Conservation (phyloP, 257 asterid genomes). For the Apocynum venetum region DNA sequence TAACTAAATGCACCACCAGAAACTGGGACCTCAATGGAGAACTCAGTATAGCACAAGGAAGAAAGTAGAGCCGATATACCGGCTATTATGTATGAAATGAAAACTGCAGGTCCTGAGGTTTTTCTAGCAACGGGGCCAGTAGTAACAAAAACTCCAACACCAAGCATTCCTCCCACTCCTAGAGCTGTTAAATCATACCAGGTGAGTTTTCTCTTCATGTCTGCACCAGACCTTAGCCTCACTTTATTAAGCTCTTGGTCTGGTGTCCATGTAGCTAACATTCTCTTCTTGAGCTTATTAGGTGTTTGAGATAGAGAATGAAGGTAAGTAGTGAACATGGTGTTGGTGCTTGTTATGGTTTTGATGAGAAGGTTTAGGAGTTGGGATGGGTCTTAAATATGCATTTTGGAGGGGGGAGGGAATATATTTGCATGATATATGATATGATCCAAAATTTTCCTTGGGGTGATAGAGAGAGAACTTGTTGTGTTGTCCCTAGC, state of each 20-base stretch:
- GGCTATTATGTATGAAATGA: conserved; percentile 35
- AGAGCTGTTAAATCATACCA: conserved; percentile 40
- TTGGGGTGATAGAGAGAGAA: background rate
- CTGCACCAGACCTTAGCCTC: conserved; percentile 43
- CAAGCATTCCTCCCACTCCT: conserved; percentile 50
- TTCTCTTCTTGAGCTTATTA: conserved; percentile 20
- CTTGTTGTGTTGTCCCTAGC: conserved; percentile 1
- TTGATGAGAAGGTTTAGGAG: conserved; percentile 4
- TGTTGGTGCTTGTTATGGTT: conserved; percentile 1
- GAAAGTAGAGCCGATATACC: conserved; percentile 39
- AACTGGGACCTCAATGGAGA: conserved; percentile 33
- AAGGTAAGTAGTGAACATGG: conserved; percentile 24
- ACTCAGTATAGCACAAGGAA: conserved; percentile 41
- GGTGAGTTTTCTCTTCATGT: conserved; percentile 37
- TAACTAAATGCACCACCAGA: conserved; percentile 49
- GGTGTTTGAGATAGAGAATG: conserved; percentile 37
- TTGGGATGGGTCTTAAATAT: background rate
- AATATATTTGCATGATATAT: background rate
- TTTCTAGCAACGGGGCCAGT: conserved; percentile 35
- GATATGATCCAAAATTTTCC: background rate
- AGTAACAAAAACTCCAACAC: conserved; percentile 43
- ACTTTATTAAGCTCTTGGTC: conserved; percentile 40
- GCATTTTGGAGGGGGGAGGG: conserved; percentile 1
- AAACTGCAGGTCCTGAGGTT: conserved; percentile 34
- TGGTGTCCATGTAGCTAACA: conserved; percentile 36